Evolutionary conservation across 2,329 filamentous ascomycete genomes (phyloP), one percentile per base, ranked within the genome.

Genomic region (Pseudopyricularia cyperi): DNA sequence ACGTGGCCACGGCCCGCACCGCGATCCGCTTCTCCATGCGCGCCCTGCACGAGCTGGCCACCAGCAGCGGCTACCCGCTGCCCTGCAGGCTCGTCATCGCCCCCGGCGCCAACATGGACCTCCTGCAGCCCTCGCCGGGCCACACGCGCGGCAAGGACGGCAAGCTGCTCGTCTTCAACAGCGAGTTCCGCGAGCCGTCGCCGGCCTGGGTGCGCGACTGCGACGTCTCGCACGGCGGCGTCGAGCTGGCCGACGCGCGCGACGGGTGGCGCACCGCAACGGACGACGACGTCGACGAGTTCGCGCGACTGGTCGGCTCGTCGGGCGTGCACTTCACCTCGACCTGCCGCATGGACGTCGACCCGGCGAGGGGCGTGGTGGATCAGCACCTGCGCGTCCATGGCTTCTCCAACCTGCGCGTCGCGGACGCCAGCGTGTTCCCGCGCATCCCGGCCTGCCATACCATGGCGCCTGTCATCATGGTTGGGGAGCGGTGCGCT

Each of bases 311-410:
- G 6, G 54, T 58, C 4, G 55, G 53, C 32, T 49, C 56, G 12
- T 58, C 58, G 6, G 57, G 56, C 28, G 60, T 65, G 14, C 70
- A 72, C 39, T 67, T 68, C 14, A 61, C 64, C 24, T 66, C 69
- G 11, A 71, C 74, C 59, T 66, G 71, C 55, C 67, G 67, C 8
- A 66, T 67, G 55, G 46, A 48, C 46, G 28, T 32, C 7, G 46
- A 48, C n/a, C 46, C 17, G 39, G 9, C 2, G 12, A 4, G 70
- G 1, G 73, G 73, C 32, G 52, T 53, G 24, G 46, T 54, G 3
- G 54, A 56, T 35, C 47, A 46, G 48, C 46, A 42, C 24, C 53
- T 57, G 34, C 47, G 53, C n/a, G 56, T 56, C 7, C 53, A 57
- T 7, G 56, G 54, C 34, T 37, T 58, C 15, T 48, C 46, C 3